Base-by-base conservation (phyloP, 2,329 filamentous ascomycete genomes). In the Elsinoe fawcettii region DNA sequence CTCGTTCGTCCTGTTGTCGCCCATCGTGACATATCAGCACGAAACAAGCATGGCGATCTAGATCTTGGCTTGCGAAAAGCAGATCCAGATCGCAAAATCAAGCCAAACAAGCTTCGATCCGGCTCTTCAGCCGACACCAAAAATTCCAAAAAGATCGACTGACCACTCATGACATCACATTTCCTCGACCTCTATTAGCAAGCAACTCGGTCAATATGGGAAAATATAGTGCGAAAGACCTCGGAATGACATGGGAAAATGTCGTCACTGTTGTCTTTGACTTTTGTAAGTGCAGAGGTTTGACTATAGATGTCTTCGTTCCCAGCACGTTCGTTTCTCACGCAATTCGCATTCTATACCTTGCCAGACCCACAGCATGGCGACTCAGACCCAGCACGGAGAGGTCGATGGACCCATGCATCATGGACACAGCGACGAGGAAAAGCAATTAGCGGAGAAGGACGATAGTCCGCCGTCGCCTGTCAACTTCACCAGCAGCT, bases 401-500 rank as follows among this genome's bases (percentile, higher is more conserved):
- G 36, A 44, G 32, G 49, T 53, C 18, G 34, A 53, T n/a, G 34
- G 25, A 22, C 49, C 49, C 2, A 41, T 25, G 51, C 22, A 20
- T 25, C 18, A 57, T 18, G 55, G 55, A 8, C 30, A 57, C 32
- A 53, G 55, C n/a, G 55, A 55, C n/a, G 27, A 56, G 6, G 20
- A 46, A 32, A 23, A 53, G 34, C 41, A 59, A 18, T 12, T 18
- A 14, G 47, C 34, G 3, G 43, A 60, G n/a, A 47, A 47, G 12
- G 43, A 59, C 43, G 49, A 57, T 23, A 54, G 58, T 30, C 56
- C 66, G 22, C 66, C 66, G 14, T 46, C 65, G 44, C 67, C 74
- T 0, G 75, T 78, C 0, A 75, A 75, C 3, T 77, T 79, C 58
- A 78, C 73, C 70, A 67, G 77, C 59, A 69, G 68, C 1, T 64